Base-by-base conservation (phyloP, 2,329 filamentous ascomycete species). In the Elsinoe necatrix region DNA sequence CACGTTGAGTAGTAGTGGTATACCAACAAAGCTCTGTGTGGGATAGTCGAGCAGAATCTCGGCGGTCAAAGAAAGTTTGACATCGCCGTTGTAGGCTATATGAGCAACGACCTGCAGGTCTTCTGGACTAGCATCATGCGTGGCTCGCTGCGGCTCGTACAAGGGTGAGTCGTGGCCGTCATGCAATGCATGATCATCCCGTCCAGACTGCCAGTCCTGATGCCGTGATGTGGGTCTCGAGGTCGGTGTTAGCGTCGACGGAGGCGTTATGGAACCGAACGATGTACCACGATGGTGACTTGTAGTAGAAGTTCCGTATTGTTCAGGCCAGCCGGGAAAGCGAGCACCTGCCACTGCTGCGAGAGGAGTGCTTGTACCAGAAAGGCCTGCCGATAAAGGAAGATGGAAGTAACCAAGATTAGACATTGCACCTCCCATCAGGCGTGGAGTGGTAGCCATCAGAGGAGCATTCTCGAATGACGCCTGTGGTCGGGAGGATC, bases 1-100 rank as follows among this genome's bases (percentile, higher is more conserved):
- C 63, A 98, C 95, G 69, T 92, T 95, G 23, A 98, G 78, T 70
- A 93, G 92, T 47, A 98, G 80, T 1, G 93, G 93, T 60, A 98
- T 92, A 11, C 91, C 90, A 1, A 97, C 92, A 66, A 98, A 98
- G 74, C 89, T 95, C 39, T 91, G 91, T 89, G 97, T 97, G 0
- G 93, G 93, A 69, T 98, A 98, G 72, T 98, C 93, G 31, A 98
- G 83, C 29, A 97, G 77, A 41, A 98, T 95, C 72, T 97, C 91
- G 0, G 93, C 91, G 21, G 93, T 97, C 51, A 98, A 77, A 60
- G 90, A 89, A 57, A 98, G 80, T 62, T 85, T 84, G 58, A 98
- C 80, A 66, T 96, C 87, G 29, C 93, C 93, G 1, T 85, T 82
- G 71, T 98, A 98, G 57, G 84, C 84, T 59, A 95, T 91, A 62